Evolutionary conservation across 805 yeast species (phyloP).

Genomic region (Suhomyces canberraensis): DNA sequence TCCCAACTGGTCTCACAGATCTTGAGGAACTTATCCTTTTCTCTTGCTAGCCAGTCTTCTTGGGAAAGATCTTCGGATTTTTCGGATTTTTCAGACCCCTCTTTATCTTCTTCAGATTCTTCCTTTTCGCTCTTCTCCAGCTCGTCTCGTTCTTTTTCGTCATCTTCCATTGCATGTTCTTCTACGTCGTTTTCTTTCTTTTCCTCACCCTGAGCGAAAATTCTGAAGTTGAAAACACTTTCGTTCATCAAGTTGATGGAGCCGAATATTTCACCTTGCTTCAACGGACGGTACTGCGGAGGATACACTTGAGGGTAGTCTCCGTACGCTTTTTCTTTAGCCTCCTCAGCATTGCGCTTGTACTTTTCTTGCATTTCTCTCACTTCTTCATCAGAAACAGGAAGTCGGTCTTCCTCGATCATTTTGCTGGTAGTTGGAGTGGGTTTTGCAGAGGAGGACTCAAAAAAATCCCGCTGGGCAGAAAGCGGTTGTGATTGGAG

Average conservation of each 20-base stretch:
- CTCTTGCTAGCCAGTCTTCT: slow-evolving; percentile 16
- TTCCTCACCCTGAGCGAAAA: slow-evolving; percentile 15
- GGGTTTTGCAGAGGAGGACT: slow-evolving; percentile 5
- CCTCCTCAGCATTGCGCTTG: slow-evolving; percentile 6
- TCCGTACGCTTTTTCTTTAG: not conserved
- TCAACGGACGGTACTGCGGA: not conserved
- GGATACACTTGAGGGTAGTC: not conserved
- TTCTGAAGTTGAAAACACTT: slow-evolving; percentile 32
- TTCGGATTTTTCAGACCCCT: not conserved
- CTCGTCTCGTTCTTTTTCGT: slow-evolving; percentile 1
- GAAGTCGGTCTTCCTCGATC: slow-evolving; percentile 24
- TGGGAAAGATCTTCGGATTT: not conserved
- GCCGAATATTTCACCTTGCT: slow-evolving; percentile 28
- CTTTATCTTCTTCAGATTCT: not conserved
- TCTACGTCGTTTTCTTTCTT: slow-evolving; percentile 6
- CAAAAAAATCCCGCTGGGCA: slow-evolving; percentile 44
- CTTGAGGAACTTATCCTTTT: slow-evolving; percentile 38
- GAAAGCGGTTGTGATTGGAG: slow-evolving; percentile 49
- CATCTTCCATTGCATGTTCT: slow-evolving; percentile 6
- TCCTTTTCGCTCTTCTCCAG: not conserved
- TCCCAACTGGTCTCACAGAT: slow-evolving; percentile 46
- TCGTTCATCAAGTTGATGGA: slow-evolving; percentile 36
- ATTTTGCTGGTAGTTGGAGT: slow-evolving; percentile 1
- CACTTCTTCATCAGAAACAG: slow-evolving; percentile 29
- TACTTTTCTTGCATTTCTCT: slow-evolving; percentile 31